Evolutionary conservation across 495 filamentous ascomycete genomes (phyloP), one percentile per base, ranked within the genome.

Genomic region (Lophium mytilinum): DNA sequence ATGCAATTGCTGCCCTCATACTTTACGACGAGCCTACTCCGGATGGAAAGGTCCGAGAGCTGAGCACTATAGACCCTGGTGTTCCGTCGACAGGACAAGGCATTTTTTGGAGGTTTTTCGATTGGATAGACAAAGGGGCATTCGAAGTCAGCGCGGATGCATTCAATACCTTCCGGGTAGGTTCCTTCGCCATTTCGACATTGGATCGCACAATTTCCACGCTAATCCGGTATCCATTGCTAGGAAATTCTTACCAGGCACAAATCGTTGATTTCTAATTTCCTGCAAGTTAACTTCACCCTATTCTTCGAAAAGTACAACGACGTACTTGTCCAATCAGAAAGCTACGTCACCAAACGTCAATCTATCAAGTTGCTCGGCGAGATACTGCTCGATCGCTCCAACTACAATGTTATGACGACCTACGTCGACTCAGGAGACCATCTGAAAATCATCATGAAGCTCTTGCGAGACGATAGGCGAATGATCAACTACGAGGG

Each of bases 401-500:
- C 90, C 55, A 96, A 97, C 71, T 99, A 97, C 78, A 88, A 83
- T 68, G 87, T 97, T 66, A 99, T 99, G 94, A 95, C 91, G 55
- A 80, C 81, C 40, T 99, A 99, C 72, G 93, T 99, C 47, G 90
- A 96, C 69, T 83, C 87, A 40, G 90, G 90, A 37, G 91, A 96
- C 64, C 89, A 97, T 67, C 79, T 99, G 59, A 99, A 99, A 75
- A 81, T 96, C 52, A 91, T 88, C 73, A 99, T 99, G 94, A 96
- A 95, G 68, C 76, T 97, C 51, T 74, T 99, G 52, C 81, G 87
- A 48, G 92, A 96, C 71, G 92, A 97, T 68, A 82, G 91, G 63
- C 90, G 93, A 69, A 99, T 97, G 89, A 93, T 99, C 50, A 91
- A 96, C 68, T 99, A 97, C 68, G 94, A 99, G 72, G 92, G 90